Percentiles rank a stretch among this genome's conserved stretches.
These are phyloP conservation scores for Orobanche coerulescens DNA, from an alignment of 257 asterid genomes.

Conservation along the genomic window DNA sequence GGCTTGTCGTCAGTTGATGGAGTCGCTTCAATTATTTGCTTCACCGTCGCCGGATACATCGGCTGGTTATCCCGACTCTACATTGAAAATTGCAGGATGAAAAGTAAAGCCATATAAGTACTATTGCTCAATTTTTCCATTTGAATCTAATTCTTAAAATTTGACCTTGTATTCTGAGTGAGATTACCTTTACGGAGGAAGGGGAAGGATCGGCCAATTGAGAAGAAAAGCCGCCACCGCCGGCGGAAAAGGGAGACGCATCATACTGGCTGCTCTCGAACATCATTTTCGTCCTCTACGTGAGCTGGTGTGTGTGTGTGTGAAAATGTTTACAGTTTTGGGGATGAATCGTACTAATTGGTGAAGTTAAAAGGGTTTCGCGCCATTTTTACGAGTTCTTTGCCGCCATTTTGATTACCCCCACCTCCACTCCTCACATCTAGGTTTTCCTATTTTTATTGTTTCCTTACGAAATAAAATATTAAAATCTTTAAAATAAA, in stretches of 20 bases:
- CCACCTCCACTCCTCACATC: not conserved
- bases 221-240: conserved; percentile 39
- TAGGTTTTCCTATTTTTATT: not conserved
- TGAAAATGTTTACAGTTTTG: not conserved
- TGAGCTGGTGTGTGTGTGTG: not conserved
- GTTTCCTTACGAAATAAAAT: too few species aligned
- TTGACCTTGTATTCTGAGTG: not conserved
- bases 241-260: conserved; percentile 18
- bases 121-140: not conserved
- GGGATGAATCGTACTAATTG: not conserved
- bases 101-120: not conserved
- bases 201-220: conserved; percentile 41
- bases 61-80: conserved; percentile 69
- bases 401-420: conserved; percentile 28
- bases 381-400: conserved; percentile 25
- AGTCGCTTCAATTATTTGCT: conserved; percentile 54
- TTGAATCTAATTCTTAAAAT: not conserved
- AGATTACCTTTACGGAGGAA: conserved; percentile 53
- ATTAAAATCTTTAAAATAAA: too few species aligned
- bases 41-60: conserved; percentile 70
- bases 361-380: conserved; percentile 18
- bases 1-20: conserved; percentile 51
- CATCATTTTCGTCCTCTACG: conserved; percentile 32
- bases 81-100: not conserved
- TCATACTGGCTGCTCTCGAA: conserved; percentile 56